Base-by-base conservation (phyloP, 306 rosid species). In the Prunus davidiana region DNA sequence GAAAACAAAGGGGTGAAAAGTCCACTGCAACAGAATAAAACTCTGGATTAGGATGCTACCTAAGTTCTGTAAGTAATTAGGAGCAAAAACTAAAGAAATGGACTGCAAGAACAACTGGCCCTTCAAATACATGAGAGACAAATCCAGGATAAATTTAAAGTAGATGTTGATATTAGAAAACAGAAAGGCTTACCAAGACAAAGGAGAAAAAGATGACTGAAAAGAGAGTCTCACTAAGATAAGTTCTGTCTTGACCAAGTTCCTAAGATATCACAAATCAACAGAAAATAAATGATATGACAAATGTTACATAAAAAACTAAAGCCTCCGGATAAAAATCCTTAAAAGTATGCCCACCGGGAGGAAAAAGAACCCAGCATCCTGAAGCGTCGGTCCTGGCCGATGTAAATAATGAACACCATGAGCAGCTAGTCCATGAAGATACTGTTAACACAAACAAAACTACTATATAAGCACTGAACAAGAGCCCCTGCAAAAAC, bases 351-450 rank as follows among this genome's bases (percentile, higher is more conserved):
- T 78, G 85, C 97, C 5, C 72, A 94, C 97, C 71, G 95, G 97
- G 47, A 94, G 87, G 70, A 93, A 76, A 76, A 88, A 83, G 87
- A 89, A 93, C 57, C 97, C 98, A 81, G 87, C 78, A 86, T 93
- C 98, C 80, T 89, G 98, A 73, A 89, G 98, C 32, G 55, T 65
- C 56, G 93, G 93, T 62, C 92, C 97, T 30, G 98, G 98, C 85
- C 80, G 88, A 82, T 91, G 98, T 41, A 93, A 76, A 78, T 89
- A 93, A 79, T 93, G 98, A 82, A 93, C 90, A 73, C 93, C 97
- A 32, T 89, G 93, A 73, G 93, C 98, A 54, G 96, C 98, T 80
- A 93, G 78, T 64, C 93, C 97, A 76, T 93, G 97, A 45, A 91
- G 68, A 71, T 93, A 93, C 98, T 93, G 86, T 72, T 79, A 45